Evolutionary conservation across 2,329 filamentous ascomycete genomes (phyloP), one percentile per base, ranked within the genome.

Genomic region (Atkinsonella texensis): DNA sequence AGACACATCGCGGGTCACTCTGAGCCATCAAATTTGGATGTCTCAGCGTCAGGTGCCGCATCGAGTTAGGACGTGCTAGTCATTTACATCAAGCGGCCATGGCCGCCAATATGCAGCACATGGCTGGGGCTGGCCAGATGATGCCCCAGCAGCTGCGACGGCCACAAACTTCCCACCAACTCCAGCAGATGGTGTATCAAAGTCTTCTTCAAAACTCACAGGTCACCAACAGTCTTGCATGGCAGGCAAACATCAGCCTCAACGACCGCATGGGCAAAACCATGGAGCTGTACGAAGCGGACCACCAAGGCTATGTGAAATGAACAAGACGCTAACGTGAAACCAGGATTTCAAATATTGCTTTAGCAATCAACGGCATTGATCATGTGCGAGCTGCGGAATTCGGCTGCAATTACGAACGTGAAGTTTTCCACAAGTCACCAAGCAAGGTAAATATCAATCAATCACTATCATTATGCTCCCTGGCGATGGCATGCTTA

Each of bases 71-170:
- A 41, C 41, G 46, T 50, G 43, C 31, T 31, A 20, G 17, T 17
- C 8, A 40, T 39, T 17, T 31, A 41, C 6, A 11, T 38, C 20
- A 38, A 51, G 73, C 73, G 70, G 74, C 74, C 67, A 81, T 81
- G 77, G 77, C 77, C 69, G 76, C 74, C 62, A 80, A 79, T 59
- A 74, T 80, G 68, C 73, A 74, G 64, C 76, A 77, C 60, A 79
- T 80, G 75, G 70, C 67, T 62, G 68, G 66, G 54, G 68, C 66
- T 57, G 70, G 68, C 63, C 68, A 69, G 53, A 71, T 74, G 65
- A 68, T 74, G 63, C 68, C 68, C 59, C 68, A 71, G 55, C 70
- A 72, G 54, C 63, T 68, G 58, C 65, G 67, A 54, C 62, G 63
- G 46, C 59, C 61, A 43, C 58, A 57, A 49, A 54, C 50, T 33